Conservation (phyloP, 495 filamentous ascomycete genomes). For the Amniculicola lignicola region DNA sequence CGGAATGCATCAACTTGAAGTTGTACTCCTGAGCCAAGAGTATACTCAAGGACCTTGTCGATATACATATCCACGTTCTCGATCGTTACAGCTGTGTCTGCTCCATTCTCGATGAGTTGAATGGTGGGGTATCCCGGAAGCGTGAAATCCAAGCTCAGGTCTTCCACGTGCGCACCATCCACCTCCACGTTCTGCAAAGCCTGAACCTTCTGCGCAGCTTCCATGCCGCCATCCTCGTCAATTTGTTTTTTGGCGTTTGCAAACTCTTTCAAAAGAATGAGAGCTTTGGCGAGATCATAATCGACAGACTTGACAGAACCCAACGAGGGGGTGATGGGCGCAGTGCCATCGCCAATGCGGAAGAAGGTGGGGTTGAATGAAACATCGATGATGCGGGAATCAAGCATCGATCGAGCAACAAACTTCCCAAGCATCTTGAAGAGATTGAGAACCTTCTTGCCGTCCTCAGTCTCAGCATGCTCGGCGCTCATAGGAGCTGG, state of each 20-base stretch:
- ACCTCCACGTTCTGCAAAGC: conserved; percentile 66
- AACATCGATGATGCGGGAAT: conserved; percentile 96
- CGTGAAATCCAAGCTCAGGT: conserved; percentile 89
- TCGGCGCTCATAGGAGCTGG: conserved; percentile 86
- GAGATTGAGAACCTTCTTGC: conserved; percentile 75
- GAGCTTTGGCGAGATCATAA: conserved; percentile 74
- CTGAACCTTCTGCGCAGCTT: conserved; percentile 63
- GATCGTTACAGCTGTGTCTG: conserved; percentile 72
- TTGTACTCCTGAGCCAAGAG: conserved; percentile 79
- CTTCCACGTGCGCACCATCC: conserved; percentile 74
- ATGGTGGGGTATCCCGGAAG: conserved; percentile 93
- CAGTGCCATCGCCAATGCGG: conserved; percentile 76
- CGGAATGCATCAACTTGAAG: conserved; percentile 90
- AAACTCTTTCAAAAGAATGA: conserved; percentile 87
- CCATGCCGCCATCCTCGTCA: conserved; percentile 63
- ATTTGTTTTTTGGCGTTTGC: conserved; percentile 75
- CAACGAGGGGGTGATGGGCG: conserved; percentile 75
- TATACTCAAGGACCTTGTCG: conserved; percentile 87
- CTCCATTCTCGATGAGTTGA: conserved; percentile 73
- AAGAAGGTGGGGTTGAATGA: conserved; percentile 98
- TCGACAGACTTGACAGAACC: conserved; percentile 93
- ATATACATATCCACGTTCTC: conserved; percentile 86
- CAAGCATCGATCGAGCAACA: conserved; percentile 95
- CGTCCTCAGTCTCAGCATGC: conserved; percentile 68
- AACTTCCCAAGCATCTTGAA: conserved; percentile 97